Evolutionary conservation across 1,284 basidiomycete species (phyloP), one percentile per base, ranked within the genome.

Genomic region (Cryptococcus wingfieldii): DNA sequence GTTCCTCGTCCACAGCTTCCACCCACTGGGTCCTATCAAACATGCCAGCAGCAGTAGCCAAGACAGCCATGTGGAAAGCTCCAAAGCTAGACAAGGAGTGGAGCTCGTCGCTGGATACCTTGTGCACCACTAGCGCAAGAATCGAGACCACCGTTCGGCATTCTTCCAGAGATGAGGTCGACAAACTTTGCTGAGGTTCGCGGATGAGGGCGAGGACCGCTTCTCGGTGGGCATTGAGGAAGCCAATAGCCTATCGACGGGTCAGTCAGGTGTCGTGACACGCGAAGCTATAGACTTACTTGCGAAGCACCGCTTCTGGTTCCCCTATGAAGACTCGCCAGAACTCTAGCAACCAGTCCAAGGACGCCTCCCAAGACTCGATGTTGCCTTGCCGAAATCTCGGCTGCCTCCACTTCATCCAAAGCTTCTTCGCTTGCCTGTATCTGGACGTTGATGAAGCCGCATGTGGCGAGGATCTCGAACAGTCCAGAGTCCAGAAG

Each of bases 391-490:
- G 60, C 48, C 0, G 68, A 56, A 1, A 64, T 58, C 38, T 72
- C 69, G 28, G 42, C 43, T 7, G 56, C 58, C 3, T 54, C 55
- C 0, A 53, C 51, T 31, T 65, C 65, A 38, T 64, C 88, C 69
- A 91, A 84, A 68, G 89, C 86, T 0, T 86, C 84, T 59, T 90
- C 86, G 14, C 65, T 91, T 8, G 31, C 31, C 31, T 34, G 31
- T 86, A 42, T 83, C 86, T 23, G 92, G 87, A 62, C 87, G 62
- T 91, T 88, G 50, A 97, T 77, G 75, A 87, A 98, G 63, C 94
- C 89, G 71, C 90, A 95, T 59, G 88, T 86, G 0, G 88, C 84
- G 28, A 98, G 77, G n/a, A 86, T 82, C 19, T 86, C 82, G 19
- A 98, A 81, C 3, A 94, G 67, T 51, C 88, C 86, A 3, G 86